Percentiles rank a stretch among this genome's conserved stretches.
These are phyloP conservation scores for Globisporangium barbulae DNA, from an alignment of 352 stramenopile species.

Conservation along the genomic window DNA sequence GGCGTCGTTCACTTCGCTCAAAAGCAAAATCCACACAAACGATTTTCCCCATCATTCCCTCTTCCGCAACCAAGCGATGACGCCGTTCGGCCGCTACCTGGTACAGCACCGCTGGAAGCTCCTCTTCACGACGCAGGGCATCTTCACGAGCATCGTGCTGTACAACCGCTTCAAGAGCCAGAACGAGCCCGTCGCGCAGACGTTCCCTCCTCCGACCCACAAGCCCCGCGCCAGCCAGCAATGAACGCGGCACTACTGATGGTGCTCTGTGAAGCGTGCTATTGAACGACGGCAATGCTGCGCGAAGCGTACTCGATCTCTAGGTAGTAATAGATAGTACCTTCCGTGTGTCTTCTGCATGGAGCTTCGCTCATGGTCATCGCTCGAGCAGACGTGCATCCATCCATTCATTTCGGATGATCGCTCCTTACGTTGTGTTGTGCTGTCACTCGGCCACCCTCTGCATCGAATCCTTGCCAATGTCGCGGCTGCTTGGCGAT, in stretches of 20 bases:
- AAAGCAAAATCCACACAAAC: neutral
- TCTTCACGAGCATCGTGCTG: conserved; percentile 63
- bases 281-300: neutral
- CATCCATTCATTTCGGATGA: neutral
- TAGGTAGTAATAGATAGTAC: neutral
- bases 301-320: neutral
- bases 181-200: conserved; percentile 9
- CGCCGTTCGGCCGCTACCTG: conserved; percentile 52
- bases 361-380: neutral
- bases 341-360: neutral
- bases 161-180: conserved; percentile 47
- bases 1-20: neutral
- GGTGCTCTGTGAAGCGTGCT: neutral
- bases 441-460: neutral
- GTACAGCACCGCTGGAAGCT: conserved; percentile 74
- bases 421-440: neutral
- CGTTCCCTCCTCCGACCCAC: conserved; percentile 9
- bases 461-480: neutral
- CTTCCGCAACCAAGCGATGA: no score
- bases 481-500: neutral
- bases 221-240: neutral
- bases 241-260: neutral
- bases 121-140: conserved; percentile 61
- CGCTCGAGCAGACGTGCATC: neutral
- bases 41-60: no score